These are phyloP conservation scores for Lactarius deliciosus DNA, from an alignment of 768 basidiomycete species.

Conservation along the genomic window DNA sequence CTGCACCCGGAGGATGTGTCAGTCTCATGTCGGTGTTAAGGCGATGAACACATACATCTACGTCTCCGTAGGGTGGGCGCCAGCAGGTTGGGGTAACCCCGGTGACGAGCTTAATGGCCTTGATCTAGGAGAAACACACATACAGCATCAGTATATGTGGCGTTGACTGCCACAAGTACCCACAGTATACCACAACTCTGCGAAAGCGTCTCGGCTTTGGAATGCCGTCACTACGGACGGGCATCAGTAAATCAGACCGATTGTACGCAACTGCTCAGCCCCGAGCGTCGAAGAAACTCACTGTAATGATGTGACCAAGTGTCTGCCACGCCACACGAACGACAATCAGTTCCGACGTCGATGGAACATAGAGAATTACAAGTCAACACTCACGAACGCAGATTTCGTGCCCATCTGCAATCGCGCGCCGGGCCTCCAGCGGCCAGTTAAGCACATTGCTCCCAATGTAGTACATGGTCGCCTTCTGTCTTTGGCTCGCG, in stretches of 20 bases:
- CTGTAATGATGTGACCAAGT: slow-evolving; percentile 57
- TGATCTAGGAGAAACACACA: slow-evolving; percentile 36
- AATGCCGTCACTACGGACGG: slow-evolving; percentile 51
- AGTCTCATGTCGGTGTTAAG: background rate
- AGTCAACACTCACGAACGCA: slow-evolving; percentile 47
- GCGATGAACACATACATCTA: slow-evolving; percentile 42
- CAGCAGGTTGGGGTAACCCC: slow-evolving; percentile 62
- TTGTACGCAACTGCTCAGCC: background rate
- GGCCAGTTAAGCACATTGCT: slow-evolving; percentile 59
- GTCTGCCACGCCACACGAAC: slow-evolving; percentile 30
- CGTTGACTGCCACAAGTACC: slow-evolving; percentile 27
- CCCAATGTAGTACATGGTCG: slow-evolving; percentile 64
- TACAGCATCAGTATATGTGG: background rate
- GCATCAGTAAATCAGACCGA: background rate
- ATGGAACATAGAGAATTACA: background rate
- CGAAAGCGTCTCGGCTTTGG: slow-evolving; percentile 64
- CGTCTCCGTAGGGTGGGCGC: slow-evolving; percentile 63
- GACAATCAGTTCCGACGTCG: background rate
- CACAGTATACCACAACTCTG: slow-evolving; percentile 73
- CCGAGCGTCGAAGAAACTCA: slow-evolving; percentile 4
- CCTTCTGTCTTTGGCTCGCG: slow-evolving; percentile 53
- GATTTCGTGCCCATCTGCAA: slow-evolving; percentile 59
- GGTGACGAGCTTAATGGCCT: slow-evolving; percentile 54
- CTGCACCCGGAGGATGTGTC: background rate
- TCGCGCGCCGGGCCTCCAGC: slow-evolving; percentile 51